Base-by-base conservation (phyloP, 1,284 basidiomycete genomes). In the Meira miltonrushii region DNA sequence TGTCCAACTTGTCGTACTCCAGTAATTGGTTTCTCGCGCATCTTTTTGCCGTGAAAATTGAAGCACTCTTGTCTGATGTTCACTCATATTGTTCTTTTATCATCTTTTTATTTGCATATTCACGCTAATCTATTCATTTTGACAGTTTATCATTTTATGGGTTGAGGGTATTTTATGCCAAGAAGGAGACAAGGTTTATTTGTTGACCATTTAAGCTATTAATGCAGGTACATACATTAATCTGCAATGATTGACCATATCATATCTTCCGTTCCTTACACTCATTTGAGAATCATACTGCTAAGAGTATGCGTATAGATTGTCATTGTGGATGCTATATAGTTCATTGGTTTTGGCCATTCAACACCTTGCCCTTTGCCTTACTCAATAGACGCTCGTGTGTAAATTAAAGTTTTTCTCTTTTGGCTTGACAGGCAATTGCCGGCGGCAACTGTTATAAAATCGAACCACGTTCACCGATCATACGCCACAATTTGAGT, bases 1-100 rank as follows among this genome's bases (percentile, higher is more conserved):
- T 56, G 55, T 50, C 55, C 55, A 5, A 56, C 55, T 10, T 56
- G 55, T 38, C 17, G 55, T 12, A 46, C 55, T 19, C 55, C 55
- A 21, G 55, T 56, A 12, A 33, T 38, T 11, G 55, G 40, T 6
- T 56, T 50, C 43, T 28, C 39, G 5, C 55, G 55, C 3, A 28
- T 56, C 25, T 56, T 19, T n/a, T 23, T 40, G 17, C 54, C 54
- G 11, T 55, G 39, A 40, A 38, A 38, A 17, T n/a, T n/a, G n/a
- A n/a, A n/a, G n/a, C n/a, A n/a, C n/a, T n/a, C n/a, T n/a, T n/a
- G n/a, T n/a, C n/a, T n/a, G n/a, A n/a, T n/a, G n/a, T n/a, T n/a
- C n/a, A n/a, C n/a, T n/a, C n/a, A n/a, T n/a, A n/a, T 17, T 44
- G 17, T 44, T 25, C 9, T 25, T 44, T 44, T 4, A 17, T 17